Conservation (phyloP, 2,329 filamentous ascomycete genomes). For the Fusarium sublunatum region DNA sequence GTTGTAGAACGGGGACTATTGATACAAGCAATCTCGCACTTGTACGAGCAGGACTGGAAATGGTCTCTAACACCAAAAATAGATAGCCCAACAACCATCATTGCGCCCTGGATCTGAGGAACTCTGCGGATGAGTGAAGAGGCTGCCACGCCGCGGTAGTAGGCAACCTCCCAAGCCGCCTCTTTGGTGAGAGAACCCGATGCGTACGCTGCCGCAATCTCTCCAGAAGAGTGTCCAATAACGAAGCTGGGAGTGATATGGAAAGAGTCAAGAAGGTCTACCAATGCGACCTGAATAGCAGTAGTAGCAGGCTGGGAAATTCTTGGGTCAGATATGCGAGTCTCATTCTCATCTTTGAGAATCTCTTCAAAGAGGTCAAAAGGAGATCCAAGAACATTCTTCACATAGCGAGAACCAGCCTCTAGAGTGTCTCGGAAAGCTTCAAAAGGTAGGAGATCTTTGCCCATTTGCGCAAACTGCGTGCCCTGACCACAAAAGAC, state of each 20-base stretch:
- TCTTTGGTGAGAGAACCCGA: constrained; percentile 51
- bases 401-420: constrained; percentile 49
- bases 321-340: constrained; percentile 50
- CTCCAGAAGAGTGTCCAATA: constrained; percentile 60
- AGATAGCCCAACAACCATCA: constrained; percentile 57
- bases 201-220: constrained; percentile 60
- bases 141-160: constrained; percentile 54
- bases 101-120: constrained; percentile 51
- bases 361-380: constrained; percentile 55
- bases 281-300: constrained; percentile 56
- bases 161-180: constrained; percentile 57
- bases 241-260: constrained; percentile 50
- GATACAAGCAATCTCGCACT: constrained; percentile 56
- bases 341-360: constrained; percentile 39
- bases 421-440: constrained; percentile 56
- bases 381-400: constrained; percentile 44
- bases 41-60: constrained; percentile 35
- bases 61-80: constrained; percentile 44
- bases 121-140: constrained; percentile 44
- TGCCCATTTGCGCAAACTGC: constrained; percentile 58
- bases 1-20: constrained; percentile 59
- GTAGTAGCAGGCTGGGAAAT: constrained; percentile 58
- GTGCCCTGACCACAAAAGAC: constrained; percentile 59
- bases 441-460: constrained; percentile 55
- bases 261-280: constrained; percentile 54